phyloP scores from a whole-genome alignment of 352 stramenopile genomes.

The Thalassiosira allenii region DNA sequence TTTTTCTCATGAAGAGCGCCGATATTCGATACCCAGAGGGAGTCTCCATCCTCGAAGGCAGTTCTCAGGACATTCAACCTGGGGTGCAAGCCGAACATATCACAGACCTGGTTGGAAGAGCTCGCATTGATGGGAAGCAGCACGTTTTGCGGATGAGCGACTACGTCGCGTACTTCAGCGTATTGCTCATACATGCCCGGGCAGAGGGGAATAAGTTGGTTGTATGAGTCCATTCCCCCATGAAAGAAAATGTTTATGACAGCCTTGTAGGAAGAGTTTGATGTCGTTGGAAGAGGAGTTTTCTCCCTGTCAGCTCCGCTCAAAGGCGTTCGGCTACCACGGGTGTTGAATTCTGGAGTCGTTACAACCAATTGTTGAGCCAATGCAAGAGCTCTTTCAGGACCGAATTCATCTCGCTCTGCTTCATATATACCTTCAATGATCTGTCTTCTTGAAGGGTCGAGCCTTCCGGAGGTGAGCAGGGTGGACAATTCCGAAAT shows the following conservation, averaged over 20 bases:
- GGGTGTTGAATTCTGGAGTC: constrained; percentile 46
- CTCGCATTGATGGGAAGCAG: constrained; percentile 62
- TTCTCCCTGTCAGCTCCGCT: not conserved
- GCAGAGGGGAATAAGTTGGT: constrained; percentile 69
- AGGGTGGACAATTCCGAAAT: constrained; percentile 37
- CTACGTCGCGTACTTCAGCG: constrained; percentile 23
- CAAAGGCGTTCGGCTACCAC: not conserved
- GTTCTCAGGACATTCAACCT: constrained; percentile 42
- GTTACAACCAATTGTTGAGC: constrained; percentile 15
- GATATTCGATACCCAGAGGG: constrained; percentile 74
- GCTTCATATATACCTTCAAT: constrained; percentile 33
- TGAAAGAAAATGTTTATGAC: constrained; percentile 70
- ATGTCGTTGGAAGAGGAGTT: constrained; percentile 2
- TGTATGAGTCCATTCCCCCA: constrained; percentile 69
- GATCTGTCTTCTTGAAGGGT: constrained; percentile 6
- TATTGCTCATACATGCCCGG: constrained; percentile 58
- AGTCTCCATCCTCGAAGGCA: constrained; percentile 68
- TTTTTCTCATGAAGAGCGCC: constrained; percentile 66
- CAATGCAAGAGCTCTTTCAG: not conserved
- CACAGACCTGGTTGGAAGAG: constrained; percentile 32
- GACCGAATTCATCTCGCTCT: not conserved
- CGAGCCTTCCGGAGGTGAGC: constrained; percentile 8
- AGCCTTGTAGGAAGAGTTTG: constrained; percentile 65
- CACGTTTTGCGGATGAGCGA: constrained; percentile 41
- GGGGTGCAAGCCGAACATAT: constrained; percentile 66